A percentile compares a stretch with the other conserved stretches of the same genome.
Conservation (phyloP, 2,329 filamentous ascomycete species). For the Venturia carpophila region DNA sequence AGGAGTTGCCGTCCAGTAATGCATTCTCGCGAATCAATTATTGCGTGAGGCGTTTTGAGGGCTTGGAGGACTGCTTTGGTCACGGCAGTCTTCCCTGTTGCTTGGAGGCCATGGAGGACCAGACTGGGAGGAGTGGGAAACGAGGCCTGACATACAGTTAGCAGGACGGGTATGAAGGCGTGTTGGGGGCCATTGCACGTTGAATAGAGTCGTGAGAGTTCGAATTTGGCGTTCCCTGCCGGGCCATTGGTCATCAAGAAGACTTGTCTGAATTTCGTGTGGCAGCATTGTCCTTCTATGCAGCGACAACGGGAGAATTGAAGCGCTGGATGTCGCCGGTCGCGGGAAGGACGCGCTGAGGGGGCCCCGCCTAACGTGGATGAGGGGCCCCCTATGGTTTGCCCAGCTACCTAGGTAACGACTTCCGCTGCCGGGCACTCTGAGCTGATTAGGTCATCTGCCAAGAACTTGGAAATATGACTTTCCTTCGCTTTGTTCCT, state of each 20-base stretch:
- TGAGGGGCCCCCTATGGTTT: too few species aligned
- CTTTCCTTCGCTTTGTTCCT: too few species aligned
- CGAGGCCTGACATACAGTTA: constrained; percentile 42
- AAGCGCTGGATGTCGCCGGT: too few species aligned
- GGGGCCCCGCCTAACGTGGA: too few species aligned
- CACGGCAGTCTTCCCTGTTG: constrained; percentile 77
- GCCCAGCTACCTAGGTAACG: too few species aligned
- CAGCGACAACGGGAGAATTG: background rate
- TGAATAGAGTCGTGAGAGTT: constrained; percentile 39
- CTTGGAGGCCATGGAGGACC: constrained; percentile 74
- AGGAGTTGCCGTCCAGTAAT: constrained; percentile 71
- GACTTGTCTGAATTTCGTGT: constrained; percentile 28
- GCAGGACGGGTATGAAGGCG: constrained; percentile 13
- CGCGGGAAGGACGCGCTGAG: too few species aligned
- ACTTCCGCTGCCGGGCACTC: too few species aligned
- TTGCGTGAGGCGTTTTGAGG: constrained; percentile 47
- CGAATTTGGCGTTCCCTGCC: constrained; percentile 42
- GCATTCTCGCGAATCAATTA: constrained; percentile 65
- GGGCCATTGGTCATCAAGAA: constrained; percentile 33
- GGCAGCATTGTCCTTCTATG: constrained; percentile 29
- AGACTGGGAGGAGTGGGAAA: constrained; percentile 66
- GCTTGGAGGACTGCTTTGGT: constrained; percentile 52
- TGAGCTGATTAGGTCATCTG: too few species aligned
- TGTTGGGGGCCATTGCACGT: constrained; percentile 27
- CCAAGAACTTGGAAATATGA: too few species aligned